Evolutionary conservation across 1,139 yeast genomes (phyloP).

Genomic region (Candida glucosophila): DNA sequence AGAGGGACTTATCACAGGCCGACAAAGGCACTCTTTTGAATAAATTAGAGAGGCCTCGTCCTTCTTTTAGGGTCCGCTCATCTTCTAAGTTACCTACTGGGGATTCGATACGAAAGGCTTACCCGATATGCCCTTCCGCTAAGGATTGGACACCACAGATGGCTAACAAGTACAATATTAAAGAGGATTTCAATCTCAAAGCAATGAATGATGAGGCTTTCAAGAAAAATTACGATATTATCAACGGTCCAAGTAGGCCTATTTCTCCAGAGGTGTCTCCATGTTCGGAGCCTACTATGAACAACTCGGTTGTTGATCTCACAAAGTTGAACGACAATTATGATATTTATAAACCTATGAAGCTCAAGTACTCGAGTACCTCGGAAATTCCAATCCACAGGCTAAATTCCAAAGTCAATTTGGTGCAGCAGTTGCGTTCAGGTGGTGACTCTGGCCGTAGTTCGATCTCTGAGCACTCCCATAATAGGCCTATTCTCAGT

Average conservation of each 20-base stretch:
- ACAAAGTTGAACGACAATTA: constrained; percentile 27
- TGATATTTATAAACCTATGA: constrained; percentile 34
- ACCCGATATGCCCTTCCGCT: constrained; percentile 34
- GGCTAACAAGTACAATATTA: constrained; percentile 19
- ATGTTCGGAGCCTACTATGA: constrained; percentile 33
- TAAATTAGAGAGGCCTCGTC: constrained; percentile 15
- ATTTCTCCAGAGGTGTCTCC: constrained; percentile 40
- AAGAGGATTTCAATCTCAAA: constrained; percentile 28
- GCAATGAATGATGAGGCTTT: constrained; percentile 33
- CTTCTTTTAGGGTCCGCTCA: constrained; percentile 15
- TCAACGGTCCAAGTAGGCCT: constrained; percentile 27
- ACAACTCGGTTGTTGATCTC: constrained; percentile 36
- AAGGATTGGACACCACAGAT: constrained; percentile 30
- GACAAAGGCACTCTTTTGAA: constrained; percentile 5
- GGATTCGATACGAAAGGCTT: no score
- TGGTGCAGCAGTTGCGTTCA: no score
- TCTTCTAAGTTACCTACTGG: constrained; percentile 10
- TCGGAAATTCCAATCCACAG: constrained; percentile 33
- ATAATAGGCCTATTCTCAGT: no score
- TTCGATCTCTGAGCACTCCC: no score
- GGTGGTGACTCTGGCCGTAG: no score
- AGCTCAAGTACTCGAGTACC: constrained; percentile 30
- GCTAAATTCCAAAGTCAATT: constrained; percentile 34
- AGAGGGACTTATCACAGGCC: constrained; percentile 20
- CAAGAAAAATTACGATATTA: constrained; percentile 22